phyloP scores from a whole-genome alignment of 352 stramenopile species.

The Phytophthora podocarpi region DNA sequence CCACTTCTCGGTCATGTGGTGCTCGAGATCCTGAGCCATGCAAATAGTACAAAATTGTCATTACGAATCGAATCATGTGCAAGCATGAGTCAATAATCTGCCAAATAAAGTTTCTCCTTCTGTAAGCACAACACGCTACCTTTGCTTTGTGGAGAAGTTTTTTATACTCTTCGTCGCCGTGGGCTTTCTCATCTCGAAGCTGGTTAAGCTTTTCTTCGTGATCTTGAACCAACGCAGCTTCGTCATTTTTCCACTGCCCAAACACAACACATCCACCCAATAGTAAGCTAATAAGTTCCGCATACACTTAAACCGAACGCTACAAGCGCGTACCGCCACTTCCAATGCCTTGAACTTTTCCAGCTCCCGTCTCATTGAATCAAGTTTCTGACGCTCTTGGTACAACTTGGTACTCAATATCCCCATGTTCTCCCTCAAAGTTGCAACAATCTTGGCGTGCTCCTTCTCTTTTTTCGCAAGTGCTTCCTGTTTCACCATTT shows the following conservation, averaged over 20 bases:
- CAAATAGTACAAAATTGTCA: neutral
- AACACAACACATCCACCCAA: conserved; percentile 1
- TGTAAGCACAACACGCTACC: conserved; percentile 28
- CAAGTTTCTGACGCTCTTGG: conserved; percentile 46
- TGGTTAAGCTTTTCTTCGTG: conserved; percentile 63
- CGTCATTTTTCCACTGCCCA: conserved; percentile 66
- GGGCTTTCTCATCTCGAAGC: conserved; percentile 65
- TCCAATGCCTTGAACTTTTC: conserved; percentile 71
- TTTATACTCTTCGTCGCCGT: conserved; percentile 54
- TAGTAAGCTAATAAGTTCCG: conserved; percentile 9
- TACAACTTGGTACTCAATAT: conserved; percentile 56
- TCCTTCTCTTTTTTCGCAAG: conserved; percentile 40
- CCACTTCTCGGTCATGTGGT: conserved; percentile 78
- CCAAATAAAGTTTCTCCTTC: neutral
- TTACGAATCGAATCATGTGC: neutral
- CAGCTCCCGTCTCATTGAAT: conserved; percentile 54
- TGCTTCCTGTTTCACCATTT: conserved; percentile 40
- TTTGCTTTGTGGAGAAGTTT: conserved; percentile 65
- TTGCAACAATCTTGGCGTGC: conserved; percentile 36
- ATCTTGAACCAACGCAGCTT: conserved; percentile 52
- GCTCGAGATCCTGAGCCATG: conserved; percentile 50
- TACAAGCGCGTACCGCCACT: conserved; percentile 45
- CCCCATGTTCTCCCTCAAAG: conserved; percentile 41
- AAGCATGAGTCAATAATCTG: conserved; percentile 2
- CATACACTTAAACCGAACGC: neutral